These are phyloP conservation scores for Fusarium albosuccineum DNA, from an alignment of 2,329 filamentous ascomycete species.

Conservation along the genomic window DNA sequence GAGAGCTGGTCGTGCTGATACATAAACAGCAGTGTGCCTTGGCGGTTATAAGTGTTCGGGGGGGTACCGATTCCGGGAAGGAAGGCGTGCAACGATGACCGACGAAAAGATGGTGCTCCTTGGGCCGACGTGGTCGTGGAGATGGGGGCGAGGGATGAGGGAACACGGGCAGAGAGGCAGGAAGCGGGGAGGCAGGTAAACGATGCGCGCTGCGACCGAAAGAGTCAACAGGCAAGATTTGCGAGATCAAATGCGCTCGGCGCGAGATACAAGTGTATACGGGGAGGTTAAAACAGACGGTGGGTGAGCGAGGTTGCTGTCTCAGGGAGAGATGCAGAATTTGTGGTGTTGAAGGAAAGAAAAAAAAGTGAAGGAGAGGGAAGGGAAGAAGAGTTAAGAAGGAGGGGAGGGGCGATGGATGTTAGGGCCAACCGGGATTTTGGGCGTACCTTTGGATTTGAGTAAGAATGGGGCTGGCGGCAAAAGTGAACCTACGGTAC, in stretches of 20 bases:
- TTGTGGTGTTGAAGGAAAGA: conserved; percentile 36
- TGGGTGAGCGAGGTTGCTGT: conserved; percentile 39
- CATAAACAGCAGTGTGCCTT: conserved; percentile 80
- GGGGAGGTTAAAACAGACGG: conserved; percentile 18
- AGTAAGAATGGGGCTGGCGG: conserved; percentile 44
- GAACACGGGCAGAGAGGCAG: conserved; percentile 14
- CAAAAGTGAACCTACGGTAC: conserved; percentile 19
- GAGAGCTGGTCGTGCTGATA: conserved; percentile 94
- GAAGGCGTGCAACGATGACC: conserved; percentile 27
- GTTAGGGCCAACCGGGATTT: conserved; percentile 46
- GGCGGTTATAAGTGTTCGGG: conserved; percentile 50
- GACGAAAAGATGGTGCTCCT: conserved; percentile 22
- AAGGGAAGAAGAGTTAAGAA: conserved; percentile 40
- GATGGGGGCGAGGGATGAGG: conserved; percentile 18
- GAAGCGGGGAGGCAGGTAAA: conserved; percentile 20
- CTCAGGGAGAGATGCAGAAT: conserved; percentile 44
- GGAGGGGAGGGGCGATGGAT: conserved; percentile 39
- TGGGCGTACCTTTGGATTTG: conserved; percentile 20
- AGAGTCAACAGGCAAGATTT: conserved; percentile 44
- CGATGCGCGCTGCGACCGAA: conserved; percentile 46
- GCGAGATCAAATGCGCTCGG: conserved; percentile 35
- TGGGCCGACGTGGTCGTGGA: conserved; percentile 31
- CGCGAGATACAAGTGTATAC: conserved; percentile 24
- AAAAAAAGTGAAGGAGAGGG: conserved; percentile 32
- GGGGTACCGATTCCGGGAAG: conserved; percentile 38